phyloP scores from a whole-genome alignment of 345 rosid genomes.

The Reutealis trisperma region DNA sequence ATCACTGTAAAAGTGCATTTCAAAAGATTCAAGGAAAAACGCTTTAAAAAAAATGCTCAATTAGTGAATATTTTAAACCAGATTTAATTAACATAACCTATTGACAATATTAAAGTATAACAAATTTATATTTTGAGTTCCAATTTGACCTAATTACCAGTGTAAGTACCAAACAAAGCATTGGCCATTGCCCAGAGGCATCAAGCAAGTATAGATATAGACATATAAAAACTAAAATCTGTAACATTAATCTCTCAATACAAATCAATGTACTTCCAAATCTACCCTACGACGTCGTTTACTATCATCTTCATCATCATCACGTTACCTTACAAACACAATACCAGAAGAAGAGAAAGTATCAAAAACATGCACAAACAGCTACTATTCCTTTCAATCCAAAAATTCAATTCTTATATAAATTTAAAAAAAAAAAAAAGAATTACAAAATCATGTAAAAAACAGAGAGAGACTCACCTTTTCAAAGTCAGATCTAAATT shows the following conservation, averaged over 20 bases:
- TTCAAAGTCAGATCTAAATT: slow-evolving; percentile 5
- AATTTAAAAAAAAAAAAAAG: not conserved
- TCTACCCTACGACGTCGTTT: not conserved
- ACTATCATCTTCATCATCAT: not conserved
- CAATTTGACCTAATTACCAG: not conserved
- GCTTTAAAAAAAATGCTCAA: not conserved
- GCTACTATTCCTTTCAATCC: not conserved
- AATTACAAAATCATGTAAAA: not conserved
- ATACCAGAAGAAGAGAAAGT: not conserved
- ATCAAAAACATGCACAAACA: not conserved
- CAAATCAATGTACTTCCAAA: slow-evolving; percentile 11
- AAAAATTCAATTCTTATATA: not conserved
- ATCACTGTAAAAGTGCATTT: not conserved
- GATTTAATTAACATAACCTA: not conserved
- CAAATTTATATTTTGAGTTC: not conserved
- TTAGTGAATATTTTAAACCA: not conserved
- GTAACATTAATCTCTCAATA: not conserved
- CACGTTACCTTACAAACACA: not conserved
- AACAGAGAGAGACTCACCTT: not conserved
- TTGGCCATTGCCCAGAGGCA: not conserved
- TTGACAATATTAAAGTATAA: not conserved
- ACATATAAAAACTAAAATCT: not conserved
- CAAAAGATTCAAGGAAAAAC: no score
- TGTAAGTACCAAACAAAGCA: not conserved
- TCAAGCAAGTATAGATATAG: no score